phyloP scores from a whole-genome alignment of 2,329 filamentous ascomycete species.

The Hymenoscyphus occultus region DNA sequence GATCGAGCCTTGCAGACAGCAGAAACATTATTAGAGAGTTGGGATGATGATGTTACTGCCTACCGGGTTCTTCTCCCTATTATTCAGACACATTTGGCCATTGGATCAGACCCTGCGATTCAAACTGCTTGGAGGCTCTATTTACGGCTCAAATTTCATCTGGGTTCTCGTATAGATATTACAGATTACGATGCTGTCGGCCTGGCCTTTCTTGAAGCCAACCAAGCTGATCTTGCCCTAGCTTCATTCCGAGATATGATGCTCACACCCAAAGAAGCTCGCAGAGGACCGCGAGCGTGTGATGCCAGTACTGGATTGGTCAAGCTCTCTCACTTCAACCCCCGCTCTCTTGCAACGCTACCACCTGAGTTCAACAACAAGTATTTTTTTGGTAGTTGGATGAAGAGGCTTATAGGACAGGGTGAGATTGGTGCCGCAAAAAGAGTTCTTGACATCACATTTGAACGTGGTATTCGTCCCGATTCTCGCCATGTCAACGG shows the following conservation, averaged over 20 bases:
- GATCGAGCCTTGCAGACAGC: constrained; percentile 56
- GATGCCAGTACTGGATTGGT: constrained; percentile 34
- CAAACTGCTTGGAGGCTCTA: constrained; percentile 67
- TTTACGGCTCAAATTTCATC: constrained; percentile 56
- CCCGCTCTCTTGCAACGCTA: constrained; percentile 40
- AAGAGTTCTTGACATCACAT: constrained; percentile 74
- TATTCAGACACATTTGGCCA: constrained; percentile 59
- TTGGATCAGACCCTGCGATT: constrained; percentile 47
- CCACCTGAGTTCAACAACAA: constrained; percentile 61
- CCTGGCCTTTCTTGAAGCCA: constrained; percentile 65
- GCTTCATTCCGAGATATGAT: constrained; percentile 89
- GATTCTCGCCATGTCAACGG: constrained; percentile 78
- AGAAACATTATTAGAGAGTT: constrained; percentile 48
- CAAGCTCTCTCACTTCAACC: background rate
- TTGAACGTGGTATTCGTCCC: constrained; percentile 62
- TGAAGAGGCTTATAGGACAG: constrained; percentile 76
- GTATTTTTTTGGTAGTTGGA: constrained; percentile 85
- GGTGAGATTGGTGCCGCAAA: constrained; percentile 68
- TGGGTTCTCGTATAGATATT: constrained; percentile 62
- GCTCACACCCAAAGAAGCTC: constrained; percentile 34
- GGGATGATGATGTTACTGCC: constrained; percentile 43
- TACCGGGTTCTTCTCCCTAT: constrained; percentile 62
- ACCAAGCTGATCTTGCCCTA: constrained; percentile 64
- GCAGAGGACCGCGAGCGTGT: constrained; percentile 33
- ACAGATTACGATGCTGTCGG: constrained; percentile 75